Base-by-base conservation (phyloP, 1,284 basidiomycete genomes). In the Apiotrichum montevideense region DNA sequence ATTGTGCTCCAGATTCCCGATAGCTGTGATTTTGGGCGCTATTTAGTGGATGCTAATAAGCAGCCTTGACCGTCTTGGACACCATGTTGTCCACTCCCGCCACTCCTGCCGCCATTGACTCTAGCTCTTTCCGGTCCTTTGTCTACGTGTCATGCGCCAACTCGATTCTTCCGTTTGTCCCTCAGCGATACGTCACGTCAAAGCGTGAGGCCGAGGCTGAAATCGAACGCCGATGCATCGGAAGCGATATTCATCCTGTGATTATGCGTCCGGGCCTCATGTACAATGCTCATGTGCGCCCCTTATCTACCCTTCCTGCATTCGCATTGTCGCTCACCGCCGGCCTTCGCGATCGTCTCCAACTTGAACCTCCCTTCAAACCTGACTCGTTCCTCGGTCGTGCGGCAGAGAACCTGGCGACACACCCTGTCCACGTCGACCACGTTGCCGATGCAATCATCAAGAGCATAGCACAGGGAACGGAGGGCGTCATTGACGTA, bases 141-240 rank as follows among this genome's bases (percentile, higher is more conserved):
- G 82, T 97, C 45, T 98, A 88, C 77, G 81, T 98, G 60, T 98
- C 95, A 37, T 94, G 95, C 4, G 94, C 94, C 66, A 93, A 97
- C 69, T 84, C 94, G 45, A 91, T 87, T 77, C 83, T 90, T 33
- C 95, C 95, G 2, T 70, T 95, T 63, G 84, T 98, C 37, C 85
- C 93, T 32, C 79, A 83, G 0, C 79, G 87, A 43, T 98, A 98
- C 77, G 90, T 96, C 64, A 80, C 85, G 67, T 87, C 88, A 4
- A 98, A 98, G 78, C 84, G 92, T 21, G 85, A 94, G 69, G 92
- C 95, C 14, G 94, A 97, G 49, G 49, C 42, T 2, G 47, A 33
- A 13, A 58, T 62, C 8, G 42, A 58, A n/a, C 15, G 14, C 3
- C 45, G 49, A 11, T 58, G 56, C 41, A 34, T 35, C 35, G 45